These are phyloP conservation scores for Saposhnikovia divaricata DNA, from an alignment of 129 eudicot genomes.

Conservation along the genomic window DNA sequence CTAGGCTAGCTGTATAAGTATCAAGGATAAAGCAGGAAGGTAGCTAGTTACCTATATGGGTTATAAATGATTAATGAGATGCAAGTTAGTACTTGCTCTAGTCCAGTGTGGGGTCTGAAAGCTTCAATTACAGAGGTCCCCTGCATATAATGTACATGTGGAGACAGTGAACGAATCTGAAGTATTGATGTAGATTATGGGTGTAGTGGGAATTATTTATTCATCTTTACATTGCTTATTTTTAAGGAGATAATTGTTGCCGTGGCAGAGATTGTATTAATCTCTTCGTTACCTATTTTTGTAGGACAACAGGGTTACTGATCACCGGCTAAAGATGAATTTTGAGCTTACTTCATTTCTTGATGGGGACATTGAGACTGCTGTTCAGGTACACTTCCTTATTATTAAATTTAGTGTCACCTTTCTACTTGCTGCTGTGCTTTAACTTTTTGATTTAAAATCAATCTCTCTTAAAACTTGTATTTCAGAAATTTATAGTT, in stretches of 20 bases:
- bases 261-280: background rate
- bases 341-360: conserved; percentile 89
- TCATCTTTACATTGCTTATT: background rate
- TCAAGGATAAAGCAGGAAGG: background rate
- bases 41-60: background rate
- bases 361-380: conserved; percentile 82
- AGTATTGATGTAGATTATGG: background rate
- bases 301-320: conserved; percentile 96
- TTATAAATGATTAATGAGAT: background rate
- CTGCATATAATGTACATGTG: background rate
- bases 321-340: conserved; percentile 94
- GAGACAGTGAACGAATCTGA: background rate
- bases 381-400: conserved; percentile 64
- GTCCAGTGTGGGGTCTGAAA: background rate
- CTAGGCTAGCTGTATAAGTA: background rate
- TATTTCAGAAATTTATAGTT: background rate
- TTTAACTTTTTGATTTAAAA: background rate
- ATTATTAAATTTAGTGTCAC: background rate
- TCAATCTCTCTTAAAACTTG: background rate
- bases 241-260: background rate
- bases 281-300: conserved; percentile 5
- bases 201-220: background rate
- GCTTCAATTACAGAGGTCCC: background rate
- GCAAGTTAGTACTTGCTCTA: conserved; percentile 4
- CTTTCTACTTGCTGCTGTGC: background rate